Evolutionary conservation across 2,329 filamentous ascomycete species (phyloP), one percentile per base, ranked within the genome.

Genomic region (Myrmaecium sp.): DNA sequence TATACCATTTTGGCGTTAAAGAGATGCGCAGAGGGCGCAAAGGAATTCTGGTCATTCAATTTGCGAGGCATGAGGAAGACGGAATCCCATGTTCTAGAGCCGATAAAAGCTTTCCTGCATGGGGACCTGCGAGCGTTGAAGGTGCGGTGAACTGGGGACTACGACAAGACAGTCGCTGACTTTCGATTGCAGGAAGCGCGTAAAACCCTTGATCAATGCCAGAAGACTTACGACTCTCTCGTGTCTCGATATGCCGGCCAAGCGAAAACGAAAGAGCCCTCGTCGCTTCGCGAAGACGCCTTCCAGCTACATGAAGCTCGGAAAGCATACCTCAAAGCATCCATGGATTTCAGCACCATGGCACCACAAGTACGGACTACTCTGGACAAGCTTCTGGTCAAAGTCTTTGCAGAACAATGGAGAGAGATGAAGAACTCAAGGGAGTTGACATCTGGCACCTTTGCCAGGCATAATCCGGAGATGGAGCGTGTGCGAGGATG

Each of bases 301-400:
- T 98, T 98, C 43, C 75, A 89, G 46, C 70, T 95, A 19, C 89
- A 93, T 47, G 89, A 95, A 58, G 79, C 81, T 14, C 71, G 86
- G 31, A 91, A 89, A 44, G 69, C 74, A 17, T 98, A 98, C 48
- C 62, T 95, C 22, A 86, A 83, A 47, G 78, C 84, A 2, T 84
- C 81, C 9, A 74, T 98, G 69, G 89, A 98, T 51, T 95, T 84
- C 47, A 92, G 81, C 41, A 71, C 89, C 37, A 66, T 82, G 38
- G 81, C 80, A 1, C 84, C 89, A 1, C 82, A 94, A 49, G 56
- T 95, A 23, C 73, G 89, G 25, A 72, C 77, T 39, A 71, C 75
- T 2, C 64, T 95, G 31, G 89, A 98, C 50, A 82, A 78, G 54
- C 55, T 95, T 17, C 62, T 98, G 9, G 81, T 95, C 33, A 73